Evolutionary conservation across 179 eudicot genomes (phyloP).

Genomic region (Nepenthes alata): DNA sequence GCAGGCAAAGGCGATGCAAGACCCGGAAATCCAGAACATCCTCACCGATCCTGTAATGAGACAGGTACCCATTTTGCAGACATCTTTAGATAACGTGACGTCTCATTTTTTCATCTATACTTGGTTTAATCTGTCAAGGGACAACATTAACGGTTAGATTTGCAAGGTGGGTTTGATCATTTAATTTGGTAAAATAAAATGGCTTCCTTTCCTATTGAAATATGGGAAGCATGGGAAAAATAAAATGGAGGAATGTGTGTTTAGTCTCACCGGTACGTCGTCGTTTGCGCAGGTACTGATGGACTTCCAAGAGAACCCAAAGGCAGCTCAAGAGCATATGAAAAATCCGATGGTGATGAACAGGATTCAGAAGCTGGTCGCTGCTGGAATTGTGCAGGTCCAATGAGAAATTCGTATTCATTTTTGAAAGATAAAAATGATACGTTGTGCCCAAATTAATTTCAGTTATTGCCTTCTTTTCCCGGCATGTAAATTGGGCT

Average conservation of each 20-base stretch:
- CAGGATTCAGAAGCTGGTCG: constrained; percentile 79
- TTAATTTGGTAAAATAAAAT: too few relatives aligned
- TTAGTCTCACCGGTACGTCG: background rate
- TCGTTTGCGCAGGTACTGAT: constrained; percentile 38
- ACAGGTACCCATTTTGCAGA: constrained; percentile 34
- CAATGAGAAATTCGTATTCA: constrained; percentile 11
- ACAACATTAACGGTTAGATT: too few relatives aligned
- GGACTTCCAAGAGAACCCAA: constrained; percentile 85
- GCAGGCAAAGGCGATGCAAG: constrained; percentile 96
- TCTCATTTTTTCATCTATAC: too few relatives aligned
- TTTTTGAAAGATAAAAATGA: too few relatives aligned
- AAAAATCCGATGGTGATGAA: constrained; percentile 74
- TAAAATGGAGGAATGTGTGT: background rate
- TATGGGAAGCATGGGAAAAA: too few relatives aligned
- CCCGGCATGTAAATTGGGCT: too few relatives aligned
- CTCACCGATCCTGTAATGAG: constrained; percentile 90
- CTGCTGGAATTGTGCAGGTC: constrained; percentile 81
- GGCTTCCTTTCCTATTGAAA: too few relatives aligned
- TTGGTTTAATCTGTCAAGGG: too few relatives aligned
- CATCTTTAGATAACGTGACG: too few relatives aligned
- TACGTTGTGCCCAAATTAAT: too few relatives aligned
- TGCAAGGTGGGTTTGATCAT: too few relatives aligned
- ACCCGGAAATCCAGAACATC: constrained; percentile 87
- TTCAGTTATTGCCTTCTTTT: too few relatives aligned
- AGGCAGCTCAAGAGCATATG: constrained; percentile 78